phyloP scores from a whole-genome alignment of 2,329 filamentous ascomycete species.

The Hypoxylon sp. region DNA sequence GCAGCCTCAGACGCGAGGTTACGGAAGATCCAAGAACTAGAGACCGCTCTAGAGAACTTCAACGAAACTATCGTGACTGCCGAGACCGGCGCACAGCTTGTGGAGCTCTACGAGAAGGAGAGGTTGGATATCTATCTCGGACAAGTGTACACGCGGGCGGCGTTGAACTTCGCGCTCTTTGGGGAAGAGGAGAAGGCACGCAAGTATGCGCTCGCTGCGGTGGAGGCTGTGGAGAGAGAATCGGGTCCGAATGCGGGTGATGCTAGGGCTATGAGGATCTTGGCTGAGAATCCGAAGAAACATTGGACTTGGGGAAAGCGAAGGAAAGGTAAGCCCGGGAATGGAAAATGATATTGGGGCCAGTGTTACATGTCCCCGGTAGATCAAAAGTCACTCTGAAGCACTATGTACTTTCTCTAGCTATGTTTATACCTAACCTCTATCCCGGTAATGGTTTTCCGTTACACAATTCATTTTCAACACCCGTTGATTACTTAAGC shows the following conservation, averaged over 20 bases:
- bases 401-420: neutral
- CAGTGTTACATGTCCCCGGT: neutral
- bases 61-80: constrained; percentile 71
- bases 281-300: constrained; percentile 52
- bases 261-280: constrained; percentile 52
- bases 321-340: constrained; percentile 20
- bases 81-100: constrained; percentile 63
- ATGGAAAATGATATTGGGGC: constrained; percentile 7
- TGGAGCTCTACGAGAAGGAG: constrained; percentile 55
- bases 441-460: too few species aligned
- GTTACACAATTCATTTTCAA: neutral
- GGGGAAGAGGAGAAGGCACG: constrained; percentile 53
- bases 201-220: constrained; percentile 54
- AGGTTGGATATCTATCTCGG: constrained; percentile 54
- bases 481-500: neutral
- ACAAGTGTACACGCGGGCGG: constrained; percentile 57
- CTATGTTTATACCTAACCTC: neutral
- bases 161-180: constrained; percentile 58
- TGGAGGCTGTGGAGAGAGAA: constrained; percentile 54
- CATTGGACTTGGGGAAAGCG: constrained; percentile 56
- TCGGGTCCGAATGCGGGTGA: constrained; percentile 52
- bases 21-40: constrained; percentile 76
- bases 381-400: neutral
- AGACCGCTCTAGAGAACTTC: constrained; percentile 72
- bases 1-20: constrained; percentile 72